Evolutionary conservation across 2,329 filamentous ascomycete species (phyloP), one percentile per base, ranked within the genome.

Genomic region (Alternaria sp.): DNA sequence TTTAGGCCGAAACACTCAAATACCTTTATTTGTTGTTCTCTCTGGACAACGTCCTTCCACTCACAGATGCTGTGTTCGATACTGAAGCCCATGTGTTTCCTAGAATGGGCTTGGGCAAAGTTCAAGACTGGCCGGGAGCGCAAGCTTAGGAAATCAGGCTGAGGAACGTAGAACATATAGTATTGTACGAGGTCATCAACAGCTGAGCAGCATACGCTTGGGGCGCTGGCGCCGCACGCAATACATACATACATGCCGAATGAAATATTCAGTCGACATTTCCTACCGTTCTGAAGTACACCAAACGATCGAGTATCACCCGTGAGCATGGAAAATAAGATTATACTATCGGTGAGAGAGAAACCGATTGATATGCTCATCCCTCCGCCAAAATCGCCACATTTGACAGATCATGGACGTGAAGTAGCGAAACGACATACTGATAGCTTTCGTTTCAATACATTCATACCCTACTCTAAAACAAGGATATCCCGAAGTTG

Each of bases 41-140:
- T 1, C 26, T n/a, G 5, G 29, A 46, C 29, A 7, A 46, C 7
- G 17, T 46, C 14, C 17, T 31, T 33, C 44, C 29, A 5, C 17
- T 33, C 17, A 33, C 29, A 23, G 29, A 33, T 4, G 17, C 24
- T 23, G 10, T 46, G 4, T 10, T 33, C 44, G 6, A 33, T 31
- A 46, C 28, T 5, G 28, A 33, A 17, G 44, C 44, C 21, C 29
- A 46, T n/a, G 44, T 46, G 11, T 50, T 50, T 14, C 46, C 33
- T 28, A 50, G 23, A 8, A 50, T 37, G 33, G 46, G 23, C 7
- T 13, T 50, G 21, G 6, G 23, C 1, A 37, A 37, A 37, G n/a
- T 37, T 28, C 2, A 26, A 37, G 46, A 37, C 46, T 8, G 21
- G 4, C 2, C 37, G 14, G 17, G 28, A 24, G 11, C 17, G 44